phyloP scores from a whole-genome alignment of 176 grass and related monocot species.

The Pontederia crassipes region DNA sequence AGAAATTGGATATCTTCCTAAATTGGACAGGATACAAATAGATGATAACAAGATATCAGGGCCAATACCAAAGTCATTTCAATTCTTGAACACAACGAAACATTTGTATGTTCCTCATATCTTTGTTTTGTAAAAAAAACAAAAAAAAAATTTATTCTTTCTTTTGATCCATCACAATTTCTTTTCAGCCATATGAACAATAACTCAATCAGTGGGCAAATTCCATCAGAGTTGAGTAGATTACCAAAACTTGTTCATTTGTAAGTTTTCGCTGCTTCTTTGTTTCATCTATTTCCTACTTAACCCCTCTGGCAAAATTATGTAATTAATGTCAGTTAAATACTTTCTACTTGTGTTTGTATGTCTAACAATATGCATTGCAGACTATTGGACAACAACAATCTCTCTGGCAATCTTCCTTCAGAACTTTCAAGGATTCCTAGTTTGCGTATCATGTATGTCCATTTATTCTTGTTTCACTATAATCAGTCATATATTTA shows the following conservation, averaged over 20 bases:
- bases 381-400: conserved; percentile 27
- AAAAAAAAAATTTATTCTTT: conserved; percentile 2
- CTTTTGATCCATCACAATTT: conserved; percentile 20
- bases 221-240: conserved; percentile 61
- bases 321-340: neutral
- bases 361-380: conserved; percentile 3
- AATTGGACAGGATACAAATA: conserved; percentile 74
- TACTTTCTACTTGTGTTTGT: neutral
- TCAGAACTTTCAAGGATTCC: conserved; percentile 32
- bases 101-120: conserved; percentile 66
- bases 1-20: conserved; percentile 70
- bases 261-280: conserved; percentile 29
- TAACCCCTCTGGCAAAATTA: neutral
- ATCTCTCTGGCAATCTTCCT: conserved; percentile 16
- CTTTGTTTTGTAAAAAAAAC: conserved; percentile 1
- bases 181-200: conserved; percentile 93
- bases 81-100: conserved; percentile 56
- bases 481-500: conserved; percentile 2
- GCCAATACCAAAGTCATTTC: conserved; percentile 78
- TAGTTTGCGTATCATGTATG: conserved; percentile 51
- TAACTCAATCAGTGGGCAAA: conserved; percentile 84
- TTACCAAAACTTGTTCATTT: conserved; percentile 68
- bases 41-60: conserved; percentile 72
- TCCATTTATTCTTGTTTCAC: conserved; percentile 13
- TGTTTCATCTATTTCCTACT: conserved; percentile 15